Evolutionary conservation across 495 filamentous ascomycete species (phyloP).

Genomic region (Annulohypoxylon stygium): DNA sequence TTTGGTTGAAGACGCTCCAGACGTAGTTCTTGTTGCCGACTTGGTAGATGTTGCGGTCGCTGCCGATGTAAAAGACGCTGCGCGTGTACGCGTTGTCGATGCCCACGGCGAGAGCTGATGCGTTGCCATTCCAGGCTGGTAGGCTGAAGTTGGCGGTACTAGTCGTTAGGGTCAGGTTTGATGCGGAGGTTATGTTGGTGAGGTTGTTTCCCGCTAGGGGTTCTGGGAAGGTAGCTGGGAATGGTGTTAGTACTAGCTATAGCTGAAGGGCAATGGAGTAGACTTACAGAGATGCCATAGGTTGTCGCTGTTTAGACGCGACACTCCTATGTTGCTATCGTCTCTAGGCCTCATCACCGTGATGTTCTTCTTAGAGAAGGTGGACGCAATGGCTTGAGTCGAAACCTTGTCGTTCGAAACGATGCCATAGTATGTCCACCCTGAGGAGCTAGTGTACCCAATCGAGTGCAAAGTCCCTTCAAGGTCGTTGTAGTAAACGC

Average conservation of each 20-base stretch:
- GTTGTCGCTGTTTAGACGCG: constrained; percentile 36
- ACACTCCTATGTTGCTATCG: constrained; percentile 42
- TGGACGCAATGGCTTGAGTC: constrained; percentile 40
- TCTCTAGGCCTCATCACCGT: constrained; percentile 45
- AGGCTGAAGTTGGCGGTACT: constrained; percentile 26
- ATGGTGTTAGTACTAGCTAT: constrained; percentile 4
- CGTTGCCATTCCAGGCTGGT: constrained; percentile 43
- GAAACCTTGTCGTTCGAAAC: constrained; percentile 44
- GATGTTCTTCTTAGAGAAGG: constrained; percentile 45
- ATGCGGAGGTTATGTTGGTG: constrained; percentile 42
- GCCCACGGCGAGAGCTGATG: constrained; percentile 39
- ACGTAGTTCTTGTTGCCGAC: constrained; percentile 32
- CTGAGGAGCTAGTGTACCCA: constrained; percentile 36
- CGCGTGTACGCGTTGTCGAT: constrained; percentile 43
- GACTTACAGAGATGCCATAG: constrained; percentile 48
- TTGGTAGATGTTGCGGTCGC: constrained; percentile 43
- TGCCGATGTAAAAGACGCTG: constrained; percentile 50
- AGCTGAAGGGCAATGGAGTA: neutral
- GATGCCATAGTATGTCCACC: constrained; percentile 44
- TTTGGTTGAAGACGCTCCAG: constrained; percentile 22
- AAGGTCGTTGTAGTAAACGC: constrained; percentile 50
- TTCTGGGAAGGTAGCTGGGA: constrained; percentile 47
- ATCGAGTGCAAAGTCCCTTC: constrained; percentile 41
- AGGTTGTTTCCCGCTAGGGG: constrained; percentile 31
- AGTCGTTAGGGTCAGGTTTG: constrained; percentile 31